Percentiles rank a stretch among this genome's conserved stretches.
These are phyloP conservation scores for Symmetrospora coprosmae DNA, from an alignment of 768 basidiomycete genomes.

Conservation along the genomic window DNA sequence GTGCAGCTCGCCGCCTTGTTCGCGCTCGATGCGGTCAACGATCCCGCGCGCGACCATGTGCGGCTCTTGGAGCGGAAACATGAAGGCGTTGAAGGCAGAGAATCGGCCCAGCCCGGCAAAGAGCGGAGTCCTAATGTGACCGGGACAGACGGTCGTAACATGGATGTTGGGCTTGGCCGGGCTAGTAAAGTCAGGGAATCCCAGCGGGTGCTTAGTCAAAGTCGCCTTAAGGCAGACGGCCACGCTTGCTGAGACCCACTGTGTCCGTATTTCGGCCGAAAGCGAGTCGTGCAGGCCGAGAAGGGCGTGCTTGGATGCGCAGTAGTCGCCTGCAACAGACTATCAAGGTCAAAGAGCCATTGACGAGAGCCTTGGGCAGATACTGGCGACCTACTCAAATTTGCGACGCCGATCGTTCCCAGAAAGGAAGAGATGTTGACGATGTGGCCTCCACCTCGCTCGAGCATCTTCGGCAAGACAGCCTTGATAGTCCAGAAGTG, in stretches of 20 bases:
- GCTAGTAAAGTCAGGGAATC: too few relatives aligned
- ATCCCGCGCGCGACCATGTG: constrained; percentile 64
- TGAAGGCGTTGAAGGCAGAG: constrained; percentile 50
- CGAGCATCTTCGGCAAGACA: constrained; percentile 78
- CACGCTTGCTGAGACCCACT: too few relatives aligned
- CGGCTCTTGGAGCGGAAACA: constrained; percentile 60
- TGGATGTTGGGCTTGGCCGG: constrained; percentile 58
- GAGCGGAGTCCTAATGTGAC: constrained; percentile 62
- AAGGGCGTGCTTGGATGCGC: constrained; percentile 82
- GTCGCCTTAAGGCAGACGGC: neutral
- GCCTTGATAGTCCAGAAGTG: constrained; percentile 88
- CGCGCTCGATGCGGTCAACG: constrained; percentile 42
- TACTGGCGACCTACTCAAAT: constrained; percentile 32
- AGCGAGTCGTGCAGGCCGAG: constrained; percentile 67
- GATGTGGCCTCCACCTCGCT: constrained; percentile 65
- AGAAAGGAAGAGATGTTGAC: constrained; percentile 39
- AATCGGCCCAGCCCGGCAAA: constrained; percentile 52
- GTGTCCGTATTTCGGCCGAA: constrained; percentile 78
- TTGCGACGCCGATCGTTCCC: constrained; percentile 42
- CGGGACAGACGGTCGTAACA: constrained; percentile 74
- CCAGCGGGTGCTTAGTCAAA: neutral
- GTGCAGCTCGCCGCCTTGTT: constrained; percentile 5
- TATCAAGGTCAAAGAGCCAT: constrained; percentile 53
- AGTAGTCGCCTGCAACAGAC: constrained; percentile 57
- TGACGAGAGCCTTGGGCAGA: too few relatives aligned